Evolutionary conservation across 495 filamentous ascomycete species (phyloP).

Genomic region (Lepraria neglecta): DNA sequence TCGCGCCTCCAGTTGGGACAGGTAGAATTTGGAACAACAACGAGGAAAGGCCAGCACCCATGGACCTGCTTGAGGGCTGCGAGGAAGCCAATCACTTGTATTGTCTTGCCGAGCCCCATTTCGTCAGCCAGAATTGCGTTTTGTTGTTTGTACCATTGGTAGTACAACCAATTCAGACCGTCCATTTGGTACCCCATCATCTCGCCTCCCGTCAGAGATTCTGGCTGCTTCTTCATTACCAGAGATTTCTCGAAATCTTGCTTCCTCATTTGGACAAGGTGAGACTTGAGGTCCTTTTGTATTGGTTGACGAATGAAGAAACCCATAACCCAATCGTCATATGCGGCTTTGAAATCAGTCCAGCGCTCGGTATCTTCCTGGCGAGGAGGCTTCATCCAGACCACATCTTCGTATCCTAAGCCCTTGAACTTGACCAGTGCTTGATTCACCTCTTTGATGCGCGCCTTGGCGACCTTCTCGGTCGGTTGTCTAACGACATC

Average conservation of each 20-base stretch:
- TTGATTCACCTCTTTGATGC: conserved; percentile 60
- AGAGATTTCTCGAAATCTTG: conserved; percentile 60
- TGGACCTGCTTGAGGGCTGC: conserved; percentile 73
- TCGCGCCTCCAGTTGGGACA: conserved; percentile 96
- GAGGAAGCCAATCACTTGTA: conserved; percentile 84
- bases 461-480: conserved; percentile 56
- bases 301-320: conserved; percentile 59
- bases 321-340: conserved; percentile 74
- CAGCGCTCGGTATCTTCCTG: conserved; percentile 60
- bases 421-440: conserved; percentile 89
- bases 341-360: conserved; percentile 75
- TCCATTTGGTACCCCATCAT: conserved; percentile 93
- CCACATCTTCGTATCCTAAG: conserved; percentile 84
- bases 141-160: conserved; percentile 70
- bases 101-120: conserved; percentile 98
- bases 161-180: conserved; percentile 95
- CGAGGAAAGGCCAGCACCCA: conserved; percentile 81
- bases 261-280: conserved; percentile 54
- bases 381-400: conserved; percentile 82
- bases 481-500: conserved; percentile 42
- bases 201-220: conserved; percentile 64
- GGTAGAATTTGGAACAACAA: conserved; percentile 91
- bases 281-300: conserved; percentile 47
- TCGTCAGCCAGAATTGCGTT: conserved; percentile 97
- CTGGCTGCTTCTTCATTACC: conserved; percentile 66